Evolutionary conservation across 306 rosid species (phyloP), one percentile per base, ranked within the genome.

Genomic region (Argentina anserina): DNA sequence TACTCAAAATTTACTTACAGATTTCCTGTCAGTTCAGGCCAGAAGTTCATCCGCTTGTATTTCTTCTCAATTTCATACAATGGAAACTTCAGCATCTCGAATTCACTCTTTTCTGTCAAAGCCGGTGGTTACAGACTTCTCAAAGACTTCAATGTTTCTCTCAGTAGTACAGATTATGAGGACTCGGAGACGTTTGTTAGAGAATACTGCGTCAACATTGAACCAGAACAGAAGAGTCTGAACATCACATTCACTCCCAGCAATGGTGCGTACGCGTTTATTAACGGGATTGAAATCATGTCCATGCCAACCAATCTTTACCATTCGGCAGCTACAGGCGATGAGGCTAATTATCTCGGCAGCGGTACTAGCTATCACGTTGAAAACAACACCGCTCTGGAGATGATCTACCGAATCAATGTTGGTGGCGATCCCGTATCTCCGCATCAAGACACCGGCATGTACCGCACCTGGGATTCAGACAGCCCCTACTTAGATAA

Each of bases 251-350:
- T 89, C 75, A 55, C 28, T 18, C 90, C 93, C 18, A 68, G 61
- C 67, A 50, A 64, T 1, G 81, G 70, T 8, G 72, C 82, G 0
- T 88, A 77, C 36, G 94, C 87, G 28, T 92, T 92, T 49, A 49
- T 92, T 9, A 92, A 89, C 7, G 94, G 92, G 62, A 90, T 92
- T 9, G 94, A 92, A 64, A 71, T 92, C 0, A 33, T 92, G 1
- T 90, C 97, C 64, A 88, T 90, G 92, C 98, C 98, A 1, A 15
- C 56, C 14, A 45, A 84, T 36, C 91, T 92, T 2, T 92, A 88
- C 70, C 79, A 85, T 75, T n/a, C 62, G 11, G 7, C 8, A 18
- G 9, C 60, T 43, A 47, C 4, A 3, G 2, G 13, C 0, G 20
- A 43, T 12, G 49, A 18, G 17, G 49, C 12, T 0, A 43, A 1